Conservation (phyloP, 139 green algal species). For the Picochlorum costavermella region DNA sequence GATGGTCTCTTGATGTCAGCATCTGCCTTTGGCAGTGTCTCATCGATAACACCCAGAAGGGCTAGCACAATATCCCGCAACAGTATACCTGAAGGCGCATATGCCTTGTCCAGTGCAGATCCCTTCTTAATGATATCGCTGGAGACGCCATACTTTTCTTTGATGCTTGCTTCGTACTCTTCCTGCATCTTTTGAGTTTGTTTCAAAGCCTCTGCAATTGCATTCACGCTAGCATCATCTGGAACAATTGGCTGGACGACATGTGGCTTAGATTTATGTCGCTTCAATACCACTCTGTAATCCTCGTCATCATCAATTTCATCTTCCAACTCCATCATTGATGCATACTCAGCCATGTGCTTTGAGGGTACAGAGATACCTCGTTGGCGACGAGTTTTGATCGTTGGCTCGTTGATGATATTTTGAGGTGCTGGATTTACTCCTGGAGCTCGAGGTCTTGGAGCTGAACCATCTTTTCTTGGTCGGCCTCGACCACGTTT, state of each 20-base stretch:
- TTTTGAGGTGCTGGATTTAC: slow-evolving; percentile 15
- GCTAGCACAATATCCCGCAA: slow-evolving; percentile 57
- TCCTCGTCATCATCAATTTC: background rate
- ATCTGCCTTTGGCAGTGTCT: background rate
- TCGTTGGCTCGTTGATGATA: slow-evolving; percentile 12
- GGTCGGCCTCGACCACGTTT: background rate
- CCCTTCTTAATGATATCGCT: slow-evolving; percentile 6
- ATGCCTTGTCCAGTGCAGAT: slow-evolving; percentile 18
- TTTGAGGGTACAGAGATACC: slow-evolving; percentile 1
- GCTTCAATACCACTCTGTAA: background rate
- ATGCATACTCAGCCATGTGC: background rate
- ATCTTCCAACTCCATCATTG: background rate
- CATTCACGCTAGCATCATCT: background rate
- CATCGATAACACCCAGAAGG: slow-evolving; percentile 23
- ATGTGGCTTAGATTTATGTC: no score
- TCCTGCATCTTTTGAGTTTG: slow-evolving; percentile 4
- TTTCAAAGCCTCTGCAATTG: slow-evolving; percentile 1
- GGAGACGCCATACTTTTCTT: slow-evolving; percentile 18
- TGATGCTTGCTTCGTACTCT: slow-evolving; percentile 11
- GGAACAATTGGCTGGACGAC: background rate
- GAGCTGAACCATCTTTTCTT: background rate
- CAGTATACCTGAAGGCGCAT: slow-evolving; percentile 29
- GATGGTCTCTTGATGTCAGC: slow-evolving; percentile 4
- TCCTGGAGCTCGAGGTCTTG: background rate
- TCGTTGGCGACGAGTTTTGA: slow-evolving; percentile 16